These are phyloP conservation scores for Babesia caballi DNA, from an alignment of 169 alveolate genomes.

Conservation along the genomic window DNA sequence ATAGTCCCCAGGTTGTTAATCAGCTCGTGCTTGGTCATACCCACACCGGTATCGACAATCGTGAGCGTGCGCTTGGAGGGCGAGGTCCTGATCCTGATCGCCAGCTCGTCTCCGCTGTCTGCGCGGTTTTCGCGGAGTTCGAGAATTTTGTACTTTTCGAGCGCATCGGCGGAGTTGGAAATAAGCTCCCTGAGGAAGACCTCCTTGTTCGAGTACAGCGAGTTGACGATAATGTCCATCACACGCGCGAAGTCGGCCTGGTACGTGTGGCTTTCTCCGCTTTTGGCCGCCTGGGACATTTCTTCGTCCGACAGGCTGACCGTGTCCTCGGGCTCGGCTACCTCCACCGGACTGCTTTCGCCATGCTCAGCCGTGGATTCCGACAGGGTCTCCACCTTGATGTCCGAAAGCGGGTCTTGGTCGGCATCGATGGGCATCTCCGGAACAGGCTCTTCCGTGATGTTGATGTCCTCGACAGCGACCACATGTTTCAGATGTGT, in stretches of 20 bases:
- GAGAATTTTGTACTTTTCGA: slow-evolving; percentile 90
- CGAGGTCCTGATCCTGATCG: slow-evolving; percentile 91
- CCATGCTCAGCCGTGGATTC: background rate
- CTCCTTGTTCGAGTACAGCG: slow-evolving; percentile 97
- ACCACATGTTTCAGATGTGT: background rate
- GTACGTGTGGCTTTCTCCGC: slow-evolving; percentile 78
- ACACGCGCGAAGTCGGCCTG: slow-evolving; percentile 97
- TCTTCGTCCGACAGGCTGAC: slow-evolving; percentile 43
- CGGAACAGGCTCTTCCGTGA: background rate
- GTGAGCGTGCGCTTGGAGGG: slow-evolving; percentile 91
- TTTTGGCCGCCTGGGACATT: slow-evolving; percentile 38
- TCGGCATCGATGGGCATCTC: background rate
- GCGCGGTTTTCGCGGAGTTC: slow-evolving; percentile 63
- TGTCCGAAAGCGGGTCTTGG: background rate
- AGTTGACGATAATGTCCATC: slow-evolving; percentile 98
- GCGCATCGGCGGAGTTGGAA: slow-evolving; percentile 98
- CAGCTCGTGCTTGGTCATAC: slow-evolving; percentile 98
- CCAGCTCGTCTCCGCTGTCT: slow-evolving; percentile 65
- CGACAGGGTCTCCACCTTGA: background rate
- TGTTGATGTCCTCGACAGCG: background rate
- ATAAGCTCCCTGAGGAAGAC: slow-evolving; percentile 96
- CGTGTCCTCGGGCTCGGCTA: slow-evolving; percentile 54
- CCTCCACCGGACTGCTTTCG: background rate
- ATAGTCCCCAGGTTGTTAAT: slow-evolving; percentile 98
- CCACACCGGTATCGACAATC: slow-evolving; percentile 97